phyloP scores from a whole-genome alignment of 345 rosid species.

The Eucalyptus pauciflora region DNA sequence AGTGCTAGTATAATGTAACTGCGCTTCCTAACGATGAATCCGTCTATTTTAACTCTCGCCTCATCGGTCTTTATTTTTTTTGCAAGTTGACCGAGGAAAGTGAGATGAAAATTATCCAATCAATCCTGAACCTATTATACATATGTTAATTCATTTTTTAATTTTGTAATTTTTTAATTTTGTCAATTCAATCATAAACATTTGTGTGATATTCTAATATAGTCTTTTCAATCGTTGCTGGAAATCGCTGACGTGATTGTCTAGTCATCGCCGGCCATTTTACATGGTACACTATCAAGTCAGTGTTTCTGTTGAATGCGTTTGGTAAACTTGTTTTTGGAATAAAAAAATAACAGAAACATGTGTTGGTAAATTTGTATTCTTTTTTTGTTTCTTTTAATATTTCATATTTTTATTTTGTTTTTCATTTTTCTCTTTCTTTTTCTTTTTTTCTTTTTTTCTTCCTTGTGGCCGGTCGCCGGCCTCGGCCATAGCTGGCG shows the following conservation, averaged over 20 bases:
- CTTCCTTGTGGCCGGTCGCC: no score
- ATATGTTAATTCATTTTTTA: neutral
- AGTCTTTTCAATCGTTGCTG: accelerated
- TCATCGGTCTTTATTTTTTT: neutral
- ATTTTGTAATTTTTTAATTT: neutral
- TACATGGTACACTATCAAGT: no score
- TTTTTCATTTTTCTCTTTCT: no score
- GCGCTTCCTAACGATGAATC: neutral
- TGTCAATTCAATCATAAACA: accelerated
- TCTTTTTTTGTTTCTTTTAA: no score
- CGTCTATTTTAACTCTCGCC: neutral
- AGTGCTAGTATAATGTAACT: neutral
- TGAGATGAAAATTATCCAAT: neutral
- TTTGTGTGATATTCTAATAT: neutral
- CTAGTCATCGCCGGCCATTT: accelerated
- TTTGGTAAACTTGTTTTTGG: no score
- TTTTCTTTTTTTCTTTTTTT: no score
- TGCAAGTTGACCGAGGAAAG: no score
- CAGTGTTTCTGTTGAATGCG: no score
- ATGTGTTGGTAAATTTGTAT: no score
- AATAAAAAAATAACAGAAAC: no score
- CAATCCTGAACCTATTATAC: neutral
- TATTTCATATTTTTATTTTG: no score
- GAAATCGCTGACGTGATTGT: accelerated
- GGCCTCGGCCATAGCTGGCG: no score